phyloP scores from a whole-genome alignment of 306 rosid species.

The Vigna angularis region DNA sequence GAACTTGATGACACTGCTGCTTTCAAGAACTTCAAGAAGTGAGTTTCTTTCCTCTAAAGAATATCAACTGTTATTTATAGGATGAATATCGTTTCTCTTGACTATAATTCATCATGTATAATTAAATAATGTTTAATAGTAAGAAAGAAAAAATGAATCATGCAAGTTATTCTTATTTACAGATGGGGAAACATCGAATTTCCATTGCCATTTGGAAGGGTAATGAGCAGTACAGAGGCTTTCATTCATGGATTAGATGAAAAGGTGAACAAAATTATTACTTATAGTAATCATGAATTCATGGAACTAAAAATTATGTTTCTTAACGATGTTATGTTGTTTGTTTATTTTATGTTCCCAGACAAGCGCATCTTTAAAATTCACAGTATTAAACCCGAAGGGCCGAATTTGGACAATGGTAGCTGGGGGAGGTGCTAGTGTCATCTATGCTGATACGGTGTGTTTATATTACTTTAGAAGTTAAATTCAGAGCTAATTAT shows the following conservation, averaged over 20 bases:
- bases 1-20: conserved; percentile 97
- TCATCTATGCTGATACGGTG: conserved; percentile 95
- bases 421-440: conserved; percentile 99
- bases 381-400: conserved; percentile 85
- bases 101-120: conserved; percentile 10
- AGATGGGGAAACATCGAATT: conserved; percentile 93
- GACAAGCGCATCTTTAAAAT: conserved; percentile 97
- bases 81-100: conserved; percentile 24
- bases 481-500: conserved; percentile 32
- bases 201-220: conserved; percentile 97
- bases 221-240: conserved; percentile 85
- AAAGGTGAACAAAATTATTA: conserved; percentile 60
- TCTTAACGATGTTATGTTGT: neutral
- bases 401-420: conserved; percentile 99
- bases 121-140: conserved; percentile 10
- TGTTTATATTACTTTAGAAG: conserved; percentile 35
- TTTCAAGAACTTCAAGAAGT: conserved; percentile 98
- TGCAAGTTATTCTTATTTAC: conserved; percentile 37
- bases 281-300: neutral
- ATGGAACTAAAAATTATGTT: neutral
- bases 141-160: neutral
- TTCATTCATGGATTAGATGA: conserved; percentile 91
- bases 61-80: conserved; percentile 33
- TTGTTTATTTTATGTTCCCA: conserved; percentile 51
- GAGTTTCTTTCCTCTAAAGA: conserved; percentile 38